phyloP scores from a whole-genome alignment of 1,139 yeast genomes.

The Neolecta irregularis region DNA sequence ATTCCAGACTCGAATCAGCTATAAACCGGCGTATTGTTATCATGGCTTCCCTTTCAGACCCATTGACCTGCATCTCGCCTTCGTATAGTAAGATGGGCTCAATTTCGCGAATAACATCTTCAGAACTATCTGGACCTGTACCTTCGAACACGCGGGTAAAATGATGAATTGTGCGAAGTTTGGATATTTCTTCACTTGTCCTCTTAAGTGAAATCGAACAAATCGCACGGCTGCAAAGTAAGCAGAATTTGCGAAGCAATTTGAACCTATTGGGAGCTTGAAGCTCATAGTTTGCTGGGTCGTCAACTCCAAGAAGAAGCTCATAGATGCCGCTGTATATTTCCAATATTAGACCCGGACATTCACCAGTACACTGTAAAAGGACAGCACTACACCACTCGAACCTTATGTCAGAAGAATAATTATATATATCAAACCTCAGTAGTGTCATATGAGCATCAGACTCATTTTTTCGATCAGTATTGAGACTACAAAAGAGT shows the following conservation, averaged over 20 bases:
- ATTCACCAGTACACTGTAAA: too few relatives aligned
- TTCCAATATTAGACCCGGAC: too few relatives aligned
- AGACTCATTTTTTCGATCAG: too few relatives aligned
- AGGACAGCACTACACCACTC: too few relatives aligned
- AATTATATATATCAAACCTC: too few relatives aligned
- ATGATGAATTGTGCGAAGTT: slow-evolving; percentile 48
- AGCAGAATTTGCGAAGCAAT: slow-evolving; percentile 1
- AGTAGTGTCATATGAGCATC: too few relatives aligned
- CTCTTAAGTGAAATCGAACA: slow-evolving; percentile 39
- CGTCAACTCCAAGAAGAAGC: too few relatives aligned
- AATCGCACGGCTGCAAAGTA: slow-evolving; percentile 30
- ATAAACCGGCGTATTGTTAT: slow-evolving; percentile 31
- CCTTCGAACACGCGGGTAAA: slow-evolving; percentile 42
- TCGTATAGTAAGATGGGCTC: slow-evolving; percentile 36
- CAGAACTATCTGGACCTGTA: slow-evolving; percentile 23
- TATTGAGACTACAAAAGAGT: too few relatives aligned
- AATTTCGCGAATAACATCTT: slow-evolving; percentile 37
- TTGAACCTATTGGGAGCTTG: not conserved
- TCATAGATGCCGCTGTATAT: too few relatives aligned
- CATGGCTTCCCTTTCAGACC: slow-evolving; percentile 21
- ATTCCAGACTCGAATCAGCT: slow-evolving; percentile 44
- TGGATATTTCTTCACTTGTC: slow-evolving; percentile 48
- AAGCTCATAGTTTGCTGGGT: too few relatives aligned
- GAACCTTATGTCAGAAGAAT: too few relatives aligned
- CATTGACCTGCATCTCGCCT: slow-evolving; percentile 6